Conservation (phyloP, 23 red algal species). For the Gracilaria caudata region DNA sequence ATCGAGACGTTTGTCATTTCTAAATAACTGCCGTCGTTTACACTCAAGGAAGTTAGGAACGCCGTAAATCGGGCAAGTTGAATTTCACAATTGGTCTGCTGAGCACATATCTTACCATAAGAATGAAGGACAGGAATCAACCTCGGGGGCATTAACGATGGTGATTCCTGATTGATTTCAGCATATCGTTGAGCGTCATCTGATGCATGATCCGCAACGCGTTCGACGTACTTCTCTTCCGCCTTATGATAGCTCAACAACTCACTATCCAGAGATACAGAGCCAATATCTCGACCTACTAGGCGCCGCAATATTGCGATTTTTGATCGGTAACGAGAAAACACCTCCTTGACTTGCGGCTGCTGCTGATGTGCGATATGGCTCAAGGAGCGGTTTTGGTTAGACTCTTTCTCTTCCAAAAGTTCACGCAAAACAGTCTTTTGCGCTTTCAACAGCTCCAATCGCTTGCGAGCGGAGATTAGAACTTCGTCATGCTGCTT, state of each 20-base stretch:
- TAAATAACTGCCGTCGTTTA: constrained; percentile 26
- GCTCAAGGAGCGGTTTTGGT: neutral
- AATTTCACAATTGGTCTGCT: constrained; percentile 23
- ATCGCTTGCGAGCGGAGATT: neutral
- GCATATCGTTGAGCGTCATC: constrained; percentile 14
- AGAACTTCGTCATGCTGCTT: neutral
- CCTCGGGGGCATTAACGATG: neutral
- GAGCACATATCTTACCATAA: constrained; percentile 28
- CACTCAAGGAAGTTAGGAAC: constrained; percentile 17
- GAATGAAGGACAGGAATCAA: constrained; percentile 20
- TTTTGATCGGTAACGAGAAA: constrained; percentile 17
- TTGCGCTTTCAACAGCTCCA: neutral
- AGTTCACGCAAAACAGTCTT: neutral
- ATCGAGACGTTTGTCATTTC: constrained; percentile 11
- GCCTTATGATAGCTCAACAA: neutral
- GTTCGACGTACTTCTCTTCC: constrained; percentile 14
- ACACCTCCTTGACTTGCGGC: neutral
- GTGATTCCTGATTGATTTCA: neutral
- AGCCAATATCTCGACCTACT: constrained; percentile 6
- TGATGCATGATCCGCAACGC: constrained; percentile 27
- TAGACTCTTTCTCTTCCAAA: constrained; percentile 5
- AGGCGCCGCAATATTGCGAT: constrained; percentile 10
- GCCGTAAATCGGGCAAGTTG: constrained; percentile 19
- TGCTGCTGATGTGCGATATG: neutral
- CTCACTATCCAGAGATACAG: constrained; percentile 11